Percentiles rank a stretch among this genome's conserved stretches.
Conservation (phyloP, 208 protist genomes). For the Leishmania tropica region DNA sequence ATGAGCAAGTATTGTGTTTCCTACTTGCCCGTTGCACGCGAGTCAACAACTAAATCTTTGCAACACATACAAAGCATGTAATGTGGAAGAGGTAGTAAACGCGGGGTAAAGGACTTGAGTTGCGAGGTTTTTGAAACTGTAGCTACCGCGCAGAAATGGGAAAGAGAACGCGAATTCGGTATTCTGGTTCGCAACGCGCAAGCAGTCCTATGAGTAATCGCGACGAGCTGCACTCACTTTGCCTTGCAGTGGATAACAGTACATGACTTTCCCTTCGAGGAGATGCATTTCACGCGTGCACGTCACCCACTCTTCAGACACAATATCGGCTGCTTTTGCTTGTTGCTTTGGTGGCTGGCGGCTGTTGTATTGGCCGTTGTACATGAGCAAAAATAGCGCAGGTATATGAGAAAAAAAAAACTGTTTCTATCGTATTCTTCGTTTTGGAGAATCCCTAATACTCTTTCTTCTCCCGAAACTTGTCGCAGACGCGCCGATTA, state of each 20-base stretch:
- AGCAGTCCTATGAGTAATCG: not conserved
- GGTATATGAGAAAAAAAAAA: conserved; percentile 6
- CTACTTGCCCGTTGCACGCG: not conserved
- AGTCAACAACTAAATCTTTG: not conserved
- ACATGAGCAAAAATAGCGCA: conserved; percentile 14
- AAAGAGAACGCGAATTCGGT: not conserved
- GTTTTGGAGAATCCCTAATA: not conserved
- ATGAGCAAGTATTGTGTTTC: not conserved
- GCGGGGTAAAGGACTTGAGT: conserved; percentile 2
- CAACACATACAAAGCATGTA: conserved; percentile 7
- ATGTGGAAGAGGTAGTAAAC: not conserved
- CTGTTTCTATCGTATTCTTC: conserved; percentile 14
- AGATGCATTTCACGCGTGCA: not conserved
- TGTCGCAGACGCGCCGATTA: not conserved
- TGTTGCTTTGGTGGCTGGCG: not conserved
- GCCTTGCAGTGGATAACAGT: not conserved
- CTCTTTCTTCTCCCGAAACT: not conserved
- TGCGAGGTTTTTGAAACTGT: not conserved
- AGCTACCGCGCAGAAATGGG: not conserved
- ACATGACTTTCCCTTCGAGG: not conserved
- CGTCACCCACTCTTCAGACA: not conserved
- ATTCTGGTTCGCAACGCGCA: not conserved
- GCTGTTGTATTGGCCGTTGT: conserved; percentile 3
- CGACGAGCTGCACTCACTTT: not conserved
- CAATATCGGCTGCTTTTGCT: not conserved